These are phyloP conservation scores for Leccinum truebloodii DNA, from an alignment of 768 basidiomycete species.

Conservation along the genomic window DNA sequence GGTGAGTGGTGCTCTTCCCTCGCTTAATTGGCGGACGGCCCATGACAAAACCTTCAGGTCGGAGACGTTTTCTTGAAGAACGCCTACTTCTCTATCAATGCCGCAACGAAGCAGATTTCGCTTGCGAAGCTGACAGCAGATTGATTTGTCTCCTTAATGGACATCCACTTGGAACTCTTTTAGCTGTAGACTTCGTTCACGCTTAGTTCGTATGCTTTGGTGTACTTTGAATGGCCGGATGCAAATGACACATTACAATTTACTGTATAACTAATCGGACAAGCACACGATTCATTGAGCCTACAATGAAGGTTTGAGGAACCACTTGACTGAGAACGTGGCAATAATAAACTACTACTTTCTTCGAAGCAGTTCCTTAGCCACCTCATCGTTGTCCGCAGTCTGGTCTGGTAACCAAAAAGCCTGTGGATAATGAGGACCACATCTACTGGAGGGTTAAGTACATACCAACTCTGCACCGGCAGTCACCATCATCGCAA, in stretches of 20 bases:
- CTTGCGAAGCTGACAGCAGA: constrained; percentile 53
- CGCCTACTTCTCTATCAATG: constrained; percentile 69
- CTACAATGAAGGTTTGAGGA: not conserved
- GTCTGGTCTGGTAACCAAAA: constrained; percentile 70
- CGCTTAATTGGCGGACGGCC: not conserved
- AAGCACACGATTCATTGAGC: not conserved
- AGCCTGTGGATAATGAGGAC: constrained; percentile 42
- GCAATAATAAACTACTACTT: constrained; percentile 23
- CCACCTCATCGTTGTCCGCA: constrained; percentile 69
- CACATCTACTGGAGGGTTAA: not conserved
- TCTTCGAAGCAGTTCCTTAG: constrained; percentile 67
- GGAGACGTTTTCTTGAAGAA: constrained; percentile 82
- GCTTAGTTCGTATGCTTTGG: not conserved
- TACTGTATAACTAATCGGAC: not conserved
- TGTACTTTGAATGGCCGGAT: constrained; percentile 3
- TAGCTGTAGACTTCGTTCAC: constrained; percentile 13
- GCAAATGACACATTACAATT: constrained; percentile 1
- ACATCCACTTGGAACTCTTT: not conserved
- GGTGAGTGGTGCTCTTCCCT: constrained; percentile 40
- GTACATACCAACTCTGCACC: constrained; percentile 78
- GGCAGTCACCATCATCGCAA: constrained; percentile 84
- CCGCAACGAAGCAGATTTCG: constrained; percentile 54
- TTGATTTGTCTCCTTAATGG: constrained; percentile 4
- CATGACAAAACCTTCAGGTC: constrained; percentile 31
- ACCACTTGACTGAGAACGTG: not conserved